A percentile compares a stretch with the other conserved stretches of the same genome.
phyloP scores from a whole-genome alignment of 495 filamentous ascomycete species.

The Neurospora africana region DNA sequence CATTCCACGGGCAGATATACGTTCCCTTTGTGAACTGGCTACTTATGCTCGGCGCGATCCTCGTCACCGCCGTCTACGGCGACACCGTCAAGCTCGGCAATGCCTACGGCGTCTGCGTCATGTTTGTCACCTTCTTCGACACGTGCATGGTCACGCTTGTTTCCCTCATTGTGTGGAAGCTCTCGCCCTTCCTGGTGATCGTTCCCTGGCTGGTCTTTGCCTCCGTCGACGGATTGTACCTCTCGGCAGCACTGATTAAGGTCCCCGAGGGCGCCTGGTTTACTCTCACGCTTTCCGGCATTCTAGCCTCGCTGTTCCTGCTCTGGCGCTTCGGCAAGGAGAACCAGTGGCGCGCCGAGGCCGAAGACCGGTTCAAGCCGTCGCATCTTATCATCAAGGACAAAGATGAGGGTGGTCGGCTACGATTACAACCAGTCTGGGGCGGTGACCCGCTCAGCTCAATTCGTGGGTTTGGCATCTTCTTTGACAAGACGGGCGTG shows the following conservation, averaged over 20 bases:
- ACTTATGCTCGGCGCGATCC: conserved; percentile 62
- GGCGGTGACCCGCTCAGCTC: conserved; percentile 35
- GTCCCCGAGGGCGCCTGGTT: conserved; percentile 68
- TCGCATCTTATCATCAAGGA: conserved; percentile 29
- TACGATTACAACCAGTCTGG: conserved; percentile 29
- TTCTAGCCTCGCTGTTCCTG: conserved; percentile 50
- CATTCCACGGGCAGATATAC: conserved; percentile 61
- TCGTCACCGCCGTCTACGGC: conserved; percentile 61
- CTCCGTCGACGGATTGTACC: conserved; percentile 51
- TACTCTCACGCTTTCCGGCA: conserved; percentile 49
- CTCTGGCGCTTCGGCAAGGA: conserved; percentile 70
- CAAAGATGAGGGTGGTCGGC: conserved; percentile 9
- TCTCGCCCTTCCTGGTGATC: conserved; percentile 46
- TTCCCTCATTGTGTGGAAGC: conserved; percentile 56
- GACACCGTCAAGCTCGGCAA: conserved; percentile 47
- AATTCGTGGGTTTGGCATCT: conserved; percentile 48
- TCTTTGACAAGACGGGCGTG: conserved; percentile 55
- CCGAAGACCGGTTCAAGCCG: conserved; percentile 44
- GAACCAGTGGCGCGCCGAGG: conserved; percentile 59
- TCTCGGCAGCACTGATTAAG: conserved; percentile 57
- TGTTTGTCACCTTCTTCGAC: conserved; percentile 64
- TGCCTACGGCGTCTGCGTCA: conserved; percentile 53
- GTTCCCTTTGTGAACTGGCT: conserved; percentile 65
- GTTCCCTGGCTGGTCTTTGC: conserved; percentile 52
- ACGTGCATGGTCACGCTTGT: conserved; percentile 60